phyloP scores from a whole-genome alignment of 176 grass and related monocot genomes.

The Microstegium vimineum region DNA sequence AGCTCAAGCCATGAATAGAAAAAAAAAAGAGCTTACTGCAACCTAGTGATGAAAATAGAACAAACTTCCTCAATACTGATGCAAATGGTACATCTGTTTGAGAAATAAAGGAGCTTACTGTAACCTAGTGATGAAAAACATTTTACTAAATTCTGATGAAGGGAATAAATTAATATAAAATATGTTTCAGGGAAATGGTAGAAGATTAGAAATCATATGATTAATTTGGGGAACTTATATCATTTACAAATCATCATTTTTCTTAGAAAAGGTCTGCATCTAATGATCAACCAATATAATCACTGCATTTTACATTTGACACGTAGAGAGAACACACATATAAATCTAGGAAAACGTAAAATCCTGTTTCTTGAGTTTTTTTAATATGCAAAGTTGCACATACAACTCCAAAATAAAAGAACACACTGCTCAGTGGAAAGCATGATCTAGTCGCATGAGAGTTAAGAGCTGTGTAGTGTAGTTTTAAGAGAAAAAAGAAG shows the following conservation, averaged over 20 bases:
- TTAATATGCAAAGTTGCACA: background rate
- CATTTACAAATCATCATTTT: background rate
- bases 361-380: background rate
- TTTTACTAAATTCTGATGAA: background rate
- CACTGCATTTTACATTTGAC: background rate
- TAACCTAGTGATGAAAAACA: background rate
- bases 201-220: background rate
- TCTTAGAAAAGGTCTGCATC: background rate
- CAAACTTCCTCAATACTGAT: background rate
- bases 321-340: background rate
- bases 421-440: background rate
- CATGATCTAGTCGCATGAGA: background rate
- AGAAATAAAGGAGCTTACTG: background rate
- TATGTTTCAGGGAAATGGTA: background rate
- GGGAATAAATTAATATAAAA: background rate
- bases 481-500: background rate
- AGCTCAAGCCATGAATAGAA: background rate
- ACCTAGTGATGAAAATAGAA: too few relatives aligned
- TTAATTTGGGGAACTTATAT: background rate
- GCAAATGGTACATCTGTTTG: background rate
- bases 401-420: background rate
- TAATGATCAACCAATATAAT: background rate
- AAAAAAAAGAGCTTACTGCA: too few relatives aligned
- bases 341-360: background rate
- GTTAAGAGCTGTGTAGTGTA: background rate